Evolutionary conservation across 176 grass and related monocot species (phyloP).

Genomic region (Zea luxurians): DNA sequence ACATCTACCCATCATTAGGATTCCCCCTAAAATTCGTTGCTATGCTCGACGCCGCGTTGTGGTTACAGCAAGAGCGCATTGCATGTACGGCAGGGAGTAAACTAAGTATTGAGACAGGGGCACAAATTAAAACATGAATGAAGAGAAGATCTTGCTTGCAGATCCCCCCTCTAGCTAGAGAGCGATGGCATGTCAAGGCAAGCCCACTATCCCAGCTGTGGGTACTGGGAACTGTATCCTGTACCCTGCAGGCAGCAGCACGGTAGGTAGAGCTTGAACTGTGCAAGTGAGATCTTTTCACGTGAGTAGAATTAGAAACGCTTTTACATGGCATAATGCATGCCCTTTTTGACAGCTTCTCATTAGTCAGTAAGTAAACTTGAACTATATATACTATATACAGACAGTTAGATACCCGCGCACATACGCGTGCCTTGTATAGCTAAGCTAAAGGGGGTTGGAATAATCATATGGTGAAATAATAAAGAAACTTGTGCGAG

Average conservation of each 20-base stretch:
- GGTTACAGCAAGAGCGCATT: conserved; percentile 52
- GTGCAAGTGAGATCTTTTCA: conserved; percentile 22
- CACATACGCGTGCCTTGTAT: too few relatives aligned
- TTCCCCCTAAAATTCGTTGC: conserved; percentile 53
- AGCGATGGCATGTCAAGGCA: not conserved
- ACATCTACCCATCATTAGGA: conserved; percentile 47
- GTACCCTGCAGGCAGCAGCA: not conserved
- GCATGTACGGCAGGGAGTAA: conserved; percentile 23
- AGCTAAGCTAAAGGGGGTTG: not conserved
- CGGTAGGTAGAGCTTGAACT: conserved; percentile 20
- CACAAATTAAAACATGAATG: conserved; percentile 13
- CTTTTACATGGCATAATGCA: conserved; percentile 27
- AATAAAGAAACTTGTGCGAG: too few relatives aligned
- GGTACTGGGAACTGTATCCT: not conserved
- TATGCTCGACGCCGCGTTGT: conserved; percentile 14
- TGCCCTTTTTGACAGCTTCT: conserved; percentile 23
- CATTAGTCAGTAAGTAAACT: conserved; percentile 11
- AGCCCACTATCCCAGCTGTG: conserved; percentile 12
- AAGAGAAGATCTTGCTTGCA: conserved; percentile 22
- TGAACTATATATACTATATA: too few relatives aligned
- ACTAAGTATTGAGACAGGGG: conserved; percentile 10
- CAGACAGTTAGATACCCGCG: not conserved
- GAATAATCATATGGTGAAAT: conserved; percentile 32
- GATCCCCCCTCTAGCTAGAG: conserved; percentile 20
- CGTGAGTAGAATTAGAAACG: conserved; percentile 30